phyloP scores from a whole-genome alignment of 2,329 filamentous ascomycete genomes.

The Monosporascus sp. region DNA sequence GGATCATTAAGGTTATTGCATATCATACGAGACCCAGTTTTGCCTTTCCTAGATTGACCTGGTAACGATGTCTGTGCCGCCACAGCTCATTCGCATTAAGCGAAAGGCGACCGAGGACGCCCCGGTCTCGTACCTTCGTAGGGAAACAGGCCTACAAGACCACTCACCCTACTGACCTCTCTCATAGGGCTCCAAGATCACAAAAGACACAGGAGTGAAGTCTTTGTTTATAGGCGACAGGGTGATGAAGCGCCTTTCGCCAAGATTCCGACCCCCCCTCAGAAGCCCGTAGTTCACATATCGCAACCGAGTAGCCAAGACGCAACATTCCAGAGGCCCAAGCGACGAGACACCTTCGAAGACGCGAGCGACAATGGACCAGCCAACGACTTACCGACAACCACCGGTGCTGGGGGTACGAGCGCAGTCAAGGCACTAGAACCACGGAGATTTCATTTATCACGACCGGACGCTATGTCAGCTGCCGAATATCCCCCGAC shows the following conservation, averaged over 20 bases:
- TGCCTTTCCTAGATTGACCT: background rate
- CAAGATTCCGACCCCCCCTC: slow-evolving; percentile 16
- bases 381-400: background rate
- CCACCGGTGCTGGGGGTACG: background rate
- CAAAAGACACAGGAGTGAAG: slow-evolving; percentile 48
- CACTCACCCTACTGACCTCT: slow-evolving; percentile 9
- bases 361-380: slow-evolving; percentile 3
- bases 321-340: slow-evolving; percentile 16
- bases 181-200: slow-evolving; percentile 45
- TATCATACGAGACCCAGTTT: background rate
- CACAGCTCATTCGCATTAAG: slow-evolving; percentile 56
- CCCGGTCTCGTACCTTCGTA: slow-evolving; percentile 52
- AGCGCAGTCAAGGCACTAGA: slow-evolving; percentile 21
- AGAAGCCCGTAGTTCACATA: slow-evolving; percentile 43
- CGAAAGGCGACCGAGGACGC: slow-evolving; percentile 51
- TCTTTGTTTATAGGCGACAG: slow-evolving; percentile 53
- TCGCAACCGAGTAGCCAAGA: slow-evolving; percentile 36
- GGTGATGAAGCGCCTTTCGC: slow-evolving; percentile 25
- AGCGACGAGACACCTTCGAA: slow-evolving; percentile 7
- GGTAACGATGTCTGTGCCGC: slow-evolving; percentile 48
- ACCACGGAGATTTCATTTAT: slow-evolving; percentile 52
- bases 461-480: slow-evolving; percentile 37
- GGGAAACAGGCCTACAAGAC: slow-evolving; percentile 18
- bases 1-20: background rate
- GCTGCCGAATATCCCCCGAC: slow-evolving; percentile 17